Evolutionary conservation across 495 filamentous ascomycete genomes (phyloP), one percentile per base, ranked within the genome.

Genomic region (Hyaloscypha finlandica): DNA sequence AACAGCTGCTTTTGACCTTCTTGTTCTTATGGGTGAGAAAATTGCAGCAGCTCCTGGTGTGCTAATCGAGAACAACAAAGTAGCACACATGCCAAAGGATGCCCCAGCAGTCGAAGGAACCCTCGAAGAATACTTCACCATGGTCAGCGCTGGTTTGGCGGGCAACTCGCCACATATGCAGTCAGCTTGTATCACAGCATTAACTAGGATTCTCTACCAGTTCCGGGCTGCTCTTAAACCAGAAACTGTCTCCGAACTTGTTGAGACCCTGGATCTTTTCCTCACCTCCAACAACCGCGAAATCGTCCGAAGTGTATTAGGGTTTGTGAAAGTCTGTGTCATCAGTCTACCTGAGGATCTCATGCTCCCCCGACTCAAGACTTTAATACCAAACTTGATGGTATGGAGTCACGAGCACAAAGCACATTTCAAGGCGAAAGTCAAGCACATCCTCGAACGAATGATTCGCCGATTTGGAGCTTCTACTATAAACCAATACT

Each of bases 401-500:
- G 88, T 90, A 22, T 99, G 95, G 95, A 92, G 90, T 71, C 92
- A 97, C 78, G 95, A 99, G 77, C 96, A 99, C 80, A 97, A 96
- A 79, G 93, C 91, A 19, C 92, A 95, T 73, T 93, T 98, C 76
- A 90, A 92, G 68, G 89, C 92, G 33, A 98, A 97, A 82, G 93
- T 99, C 63, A 98, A 97, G 85, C 92, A 97, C 72, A 97, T 99
- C 68, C 77, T 98, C 33, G 95, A 99, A 78, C 87, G 95, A 33
- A 92, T 97, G 81, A 88, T 97, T 31, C 85, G 95, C 20, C 86
- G 93, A 59, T 97, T 97, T 77, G 94, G 96, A 33, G 88, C 89
- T 48, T 88, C 93, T 2, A 70, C 81, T 8, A 85, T 99, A 3
- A 92, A 94, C 76, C 83, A 80, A 66, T 81, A 89, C 66, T 91